Evolutionary conservation across 192 early-diverging fungal species (phyloP), one percentile per base, ranked within the genome.

Genomic region (Borealophlyctis nickersoniae): DNA sequence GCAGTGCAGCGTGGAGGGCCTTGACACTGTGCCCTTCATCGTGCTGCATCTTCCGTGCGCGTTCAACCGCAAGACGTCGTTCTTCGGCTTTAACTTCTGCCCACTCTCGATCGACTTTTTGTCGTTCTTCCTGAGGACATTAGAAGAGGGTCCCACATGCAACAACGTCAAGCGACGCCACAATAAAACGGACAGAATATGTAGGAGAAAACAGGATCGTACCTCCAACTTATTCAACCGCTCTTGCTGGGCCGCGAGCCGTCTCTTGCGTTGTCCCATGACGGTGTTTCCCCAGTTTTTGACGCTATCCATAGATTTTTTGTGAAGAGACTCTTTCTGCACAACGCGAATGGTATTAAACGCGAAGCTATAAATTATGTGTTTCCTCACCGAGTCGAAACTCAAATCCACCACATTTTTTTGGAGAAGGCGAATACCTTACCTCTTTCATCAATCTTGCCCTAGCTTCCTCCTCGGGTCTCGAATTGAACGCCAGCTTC

Each of bases 211-310:
- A n/a, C n/a, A n/a, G n/a, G n/a, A n/a, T 26, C 56, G 4, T 28
- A 77, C 71, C 64, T 79, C 77, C 16, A 53, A 31, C 22, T 68
- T 22, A 26, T 45, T 14, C 27, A 48, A 31, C 27, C 67, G 62
- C 29, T 72, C 79, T 19, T 67, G 72, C 35, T 70, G 52, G 13
- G 73, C 75, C 16, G 80, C 80, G 4, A 82, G 58, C 52, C 80
- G 52, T 56, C 72, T 72, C 45, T 55, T 65, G 16, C 80, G 71
- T 36, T 71, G 63, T 1, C 80, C 80, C 55, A 74, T 60, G 24
- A 82, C 71, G 2, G 80, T 82, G 63, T 78, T 82, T 32, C 61
- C 64, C 80, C 80, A 82, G 19, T 26, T 58, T 26, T 72, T 67
- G 24, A 73, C 74, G 11, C 65, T 50, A 23, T 67, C 39, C 27